These are phyloP conservation scores for Penicillium crustosum DNA, from an alignment of 2,329 filamentous ascomycete genomes.

Conservation along the genomic window DNA sequence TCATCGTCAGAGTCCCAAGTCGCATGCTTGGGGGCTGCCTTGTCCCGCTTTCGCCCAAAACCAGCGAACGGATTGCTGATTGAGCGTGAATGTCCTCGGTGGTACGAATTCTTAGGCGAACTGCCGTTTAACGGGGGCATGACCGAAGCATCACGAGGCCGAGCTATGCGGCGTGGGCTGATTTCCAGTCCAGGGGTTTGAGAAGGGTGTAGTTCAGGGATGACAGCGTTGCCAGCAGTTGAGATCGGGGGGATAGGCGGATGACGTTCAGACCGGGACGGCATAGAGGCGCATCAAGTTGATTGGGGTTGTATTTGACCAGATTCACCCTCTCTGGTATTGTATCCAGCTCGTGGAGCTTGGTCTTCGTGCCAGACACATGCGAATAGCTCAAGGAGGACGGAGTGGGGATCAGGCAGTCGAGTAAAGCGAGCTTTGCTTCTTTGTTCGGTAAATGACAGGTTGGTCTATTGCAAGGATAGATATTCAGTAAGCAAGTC, in stretches of 20 bases:
- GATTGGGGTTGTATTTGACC: background rate
- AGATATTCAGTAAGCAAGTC: background rate
- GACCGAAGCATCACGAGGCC: constrained; percentile 29
- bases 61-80: constrained; percentile 74
- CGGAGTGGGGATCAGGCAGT: constrained; percentile 15
- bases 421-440: constrained; percentile 1
- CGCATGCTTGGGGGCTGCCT: constrained; percentile 49
- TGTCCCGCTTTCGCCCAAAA: constrained; percentile 53
- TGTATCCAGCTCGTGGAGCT: constrained; percentile 12
- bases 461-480: constrained; percentile 1
- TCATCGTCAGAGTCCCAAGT: constrained; percentile 50
- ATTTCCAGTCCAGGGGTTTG: constrained; percentile 20
- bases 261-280: constrained; percentile 36
- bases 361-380: constrained; percentile 15
- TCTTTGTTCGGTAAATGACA: constrained; percentile 10
- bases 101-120: constrained; percentile 18
- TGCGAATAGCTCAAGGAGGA: constrained; percentile 15
- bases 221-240: constrained; percentile 20
- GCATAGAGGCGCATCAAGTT: constrained; percentile 38
- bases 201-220: constrained; percentile 20
- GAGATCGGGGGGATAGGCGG: constrained; percentile 30
- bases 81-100: constrained; percentile 59
- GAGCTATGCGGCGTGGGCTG: constrained; percentile 20
- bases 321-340: constrained; percentile 1
- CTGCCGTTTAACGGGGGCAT: constrained; percentile 24